Evolutionary conservation across 768 basidiomycete genomes (phyloP), one percentile per base, ranked within the genome.

Genomic region (Pleurotus djamor): DNA sequence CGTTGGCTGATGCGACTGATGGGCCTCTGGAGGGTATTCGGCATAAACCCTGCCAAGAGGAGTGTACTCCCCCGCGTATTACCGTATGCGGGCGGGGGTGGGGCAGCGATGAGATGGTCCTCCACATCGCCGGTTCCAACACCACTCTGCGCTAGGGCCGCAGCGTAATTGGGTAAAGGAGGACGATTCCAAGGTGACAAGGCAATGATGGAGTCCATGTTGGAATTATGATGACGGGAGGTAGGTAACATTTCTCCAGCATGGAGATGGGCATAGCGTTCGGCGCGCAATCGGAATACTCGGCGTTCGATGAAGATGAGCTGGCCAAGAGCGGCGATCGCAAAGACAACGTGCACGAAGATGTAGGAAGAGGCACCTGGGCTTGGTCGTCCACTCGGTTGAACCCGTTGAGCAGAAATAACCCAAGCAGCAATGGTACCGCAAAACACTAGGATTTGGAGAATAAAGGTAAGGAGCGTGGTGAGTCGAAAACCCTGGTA

Each of bases 81-180:
- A 21, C 89, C 89, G 68, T 91, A 91, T n/a, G 87, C 86, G 8
- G 89, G 89, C 5, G 89, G 89, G 1, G 89, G 88, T 4, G 84
- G 79, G 16, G 76, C 79, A 3, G 87, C 88, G 59, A 89, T 91
- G 38, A 81, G 68, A 66, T 83, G 76, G 68, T 89, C 88, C 64
- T 91, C 89, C 32, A 88, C 88, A 68, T 91, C 89, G 44, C 88
- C 89, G 4, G 89, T 90, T 37, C 86, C 87, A 12, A 76, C 79
- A 12, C 88, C 88, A 67, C 83, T 84, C 62, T 87, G 80, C 6
- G 83, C 81, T n/a, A 92, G 74, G 2, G 84, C 82, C 16, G 87
- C 85, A 4, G 86, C 87, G 65, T 90, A 90, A 10, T 86, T 87
- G 0, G 88, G 88, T 45, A 90, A 72, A 10, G 87, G 80, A 1